Percentiles rank a stretch among this genome's conserved stretches.
phyloP scores from a whole-genome alignment of 2,329 filamentous ascomycete genomes.

The Alternaria dauci region DNA sequence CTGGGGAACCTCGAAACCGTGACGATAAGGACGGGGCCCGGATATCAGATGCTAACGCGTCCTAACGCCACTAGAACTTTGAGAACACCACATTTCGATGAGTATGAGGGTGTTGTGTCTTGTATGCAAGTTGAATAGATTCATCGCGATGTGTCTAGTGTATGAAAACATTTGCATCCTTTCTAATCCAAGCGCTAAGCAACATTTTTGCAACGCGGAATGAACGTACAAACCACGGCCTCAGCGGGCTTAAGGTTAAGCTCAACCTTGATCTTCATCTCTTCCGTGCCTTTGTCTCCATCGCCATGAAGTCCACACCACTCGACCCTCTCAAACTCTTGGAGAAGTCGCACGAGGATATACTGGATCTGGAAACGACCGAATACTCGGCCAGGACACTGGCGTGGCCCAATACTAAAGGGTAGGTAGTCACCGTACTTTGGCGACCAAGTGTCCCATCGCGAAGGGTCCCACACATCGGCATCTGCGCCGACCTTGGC shows the following conservation, averaged over 20 bases:
- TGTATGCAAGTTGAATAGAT: not conserved
- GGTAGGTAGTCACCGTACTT: conserved; percentile 15
- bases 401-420: conserved; percentile 14
- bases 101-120: not conserved
- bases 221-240: conserved; percentile 11
- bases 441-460: conserved; percentile 12
- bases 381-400: conserved; percentile 14
- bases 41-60: not conserved
- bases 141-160: not conserved
- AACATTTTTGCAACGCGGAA: conserved; percentile 1
- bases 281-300: conserved; percentile 2
- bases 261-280: conserved; percentile 18
- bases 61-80: no score
- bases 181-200: not conserved
- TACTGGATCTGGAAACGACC: conserved; percentile 18
- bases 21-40: not conserved
- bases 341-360: conserved; percentile 10
- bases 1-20: not conserved
- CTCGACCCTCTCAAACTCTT: conserved; percentile 14
- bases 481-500: conserved; percentile 4
- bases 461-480: conserved; percentile 10
- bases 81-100: fast-evolving
- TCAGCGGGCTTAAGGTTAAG: conserved; percentile 15
- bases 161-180: not conserved
- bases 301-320: conserved; percentile 12